A percentile compares a stretch with the other conserved stretches of the same genome.
Evolutionary conservation across 768 basidiomycete genomes (phyloP).

Genomic region (Cubamyces sp.): DNA sequence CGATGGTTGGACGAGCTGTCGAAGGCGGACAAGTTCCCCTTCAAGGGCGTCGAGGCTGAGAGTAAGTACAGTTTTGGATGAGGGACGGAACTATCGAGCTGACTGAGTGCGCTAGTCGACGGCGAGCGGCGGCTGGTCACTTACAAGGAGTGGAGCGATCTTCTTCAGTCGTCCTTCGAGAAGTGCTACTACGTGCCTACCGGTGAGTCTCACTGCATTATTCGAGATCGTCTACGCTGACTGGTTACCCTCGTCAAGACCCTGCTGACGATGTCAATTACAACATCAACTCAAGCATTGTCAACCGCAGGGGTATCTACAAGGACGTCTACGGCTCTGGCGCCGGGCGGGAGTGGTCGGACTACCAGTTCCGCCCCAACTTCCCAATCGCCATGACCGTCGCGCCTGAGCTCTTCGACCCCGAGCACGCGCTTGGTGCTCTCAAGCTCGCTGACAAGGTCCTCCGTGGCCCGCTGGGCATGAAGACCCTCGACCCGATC

Average conservation of each 20-base stretch:
- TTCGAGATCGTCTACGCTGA: neutral
- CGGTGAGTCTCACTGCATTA: conserved; percentile 47
- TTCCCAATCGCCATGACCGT: conserved; percentile 97
- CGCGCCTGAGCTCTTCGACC: conserved; percentile 92
- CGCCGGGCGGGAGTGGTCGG: conserved; percentile 87
- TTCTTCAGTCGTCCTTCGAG: conserved; percentile 89
- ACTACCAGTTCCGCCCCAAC: conserved; percentile 94
- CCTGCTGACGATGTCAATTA: conserved; percentile 71
- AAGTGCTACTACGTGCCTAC: conserved; percentile 87
- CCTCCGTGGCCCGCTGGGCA: conserved; percentile 88
- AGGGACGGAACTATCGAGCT: conserved; percentile 1
- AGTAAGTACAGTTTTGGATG: conserved; percentile 55
- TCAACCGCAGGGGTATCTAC: conserved; percentile 94
- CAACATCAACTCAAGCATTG: conserved; percentile 65
- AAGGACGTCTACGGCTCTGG: conserved; percentile 97
- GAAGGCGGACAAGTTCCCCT: conserved; percentile 74
- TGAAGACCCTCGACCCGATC: conserved; percentile 91
- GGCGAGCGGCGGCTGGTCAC: conserved; percentile 73
- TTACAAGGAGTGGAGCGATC: conserved; percentile 87
- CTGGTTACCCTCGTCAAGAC: conserved; percentile 47
- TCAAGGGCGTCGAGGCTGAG: conserved; percentile 82
- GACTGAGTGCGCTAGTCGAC: conserved; percentile 52
- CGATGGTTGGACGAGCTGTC: conserved; percentile 83
- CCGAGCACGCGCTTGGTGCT: conserved; percentile 76
- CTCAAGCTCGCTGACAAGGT: conserved; percentile 79